Evolutionary conservation across 768 basidiomycete genomes (phyloP).

Genomic region (Pisolithus albus): DNA sequence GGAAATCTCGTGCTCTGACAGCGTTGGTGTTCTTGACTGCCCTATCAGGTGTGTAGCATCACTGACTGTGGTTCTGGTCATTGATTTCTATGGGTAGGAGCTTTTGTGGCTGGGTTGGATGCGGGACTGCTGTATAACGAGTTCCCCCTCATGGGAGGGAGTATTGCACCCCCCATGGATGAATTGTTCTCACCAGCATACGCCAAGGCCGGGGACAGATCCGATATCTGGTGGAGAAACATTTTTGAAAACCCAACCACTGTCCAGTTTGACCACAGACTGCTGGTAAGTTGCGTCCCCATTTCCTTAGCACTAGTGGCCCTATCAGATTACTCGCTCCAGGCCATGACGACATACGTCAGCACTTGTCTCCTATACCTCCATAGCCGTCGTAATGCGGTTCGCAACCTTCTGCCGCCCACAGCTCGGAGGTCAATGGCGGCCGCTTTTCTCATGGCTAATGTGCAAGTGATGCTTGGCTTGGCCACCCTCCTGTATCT

Average conservation of each 20-base stretch:
- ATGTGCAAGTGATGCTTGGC: constrained; percentile 73
- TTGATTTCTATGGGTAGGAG: constrained; percentile 48
- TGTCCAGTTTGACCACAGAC: constrained; percentile 93
- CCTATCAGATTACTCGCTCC: constrained; percentile 5
- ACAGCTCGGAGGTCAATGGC: constrained; percentile 44
- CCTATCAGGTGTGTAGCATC: constrained; percentile 63
- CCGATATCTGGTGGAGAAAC: constrained; percentile 93
- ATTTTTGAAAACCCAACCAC: constrained; percentile 96
- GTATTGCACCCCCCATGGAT: constrained; percentile 68
- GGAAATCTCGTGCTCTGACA: constrained; percentile 53
- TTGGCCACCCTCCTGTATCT: constrained; percentile 84
- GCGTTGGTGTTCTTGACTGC: constrained; percentile 87
- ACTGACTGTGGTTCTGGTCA: background rate
- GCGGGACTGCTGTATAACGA: constrained; percentile 98
- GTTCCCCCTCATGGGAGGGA: constrained; percentile 93
- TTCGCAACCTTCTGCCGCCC: constrained; percentile 51
- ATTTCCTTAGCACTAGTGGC: background rate
- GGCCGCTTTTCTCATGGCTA: constrained; percentile 71
- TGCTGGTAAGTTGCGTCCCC: constrained; percentile 55
- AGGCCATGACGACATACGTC: constrained; percentile 85
- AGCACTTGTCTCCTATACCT: constrained; percentile 58
- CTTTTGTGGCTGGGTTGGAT: constrained; percentile 96
- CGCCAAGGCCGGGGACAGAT: constrained; percentile 57
- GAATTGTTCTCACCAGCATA: constrained; percentile 80
- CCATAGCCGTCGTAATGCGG: constrained; percentile 45